Percentiles rank a stretch among this genome's conserved stretches.
phyloP scores from a whole-genome alignment of 331 rosid species.

The Spiraea crenata region DNA sequence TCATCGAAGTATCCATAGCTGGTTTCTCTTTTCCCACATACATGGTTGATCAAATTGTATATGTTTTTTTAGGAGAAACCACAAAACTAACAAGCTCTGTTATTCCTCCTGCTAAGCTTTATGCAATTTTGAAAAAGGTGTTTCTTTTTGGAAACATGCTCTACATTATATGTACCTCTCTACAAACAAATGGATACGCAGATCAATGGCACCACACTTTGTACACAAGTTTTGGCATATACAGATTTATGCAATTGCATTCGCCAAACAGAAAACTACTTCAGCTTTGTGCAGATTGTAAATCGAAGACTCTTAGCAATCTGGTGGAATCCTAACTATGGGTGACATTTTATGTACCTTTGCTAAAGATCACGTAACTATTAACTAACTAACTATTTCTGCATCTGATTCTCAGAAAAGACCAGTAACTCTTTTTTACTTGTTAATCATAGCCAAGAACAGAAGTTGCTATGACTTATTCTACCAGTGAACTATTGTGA shows the following conservation, averaged over 20 bases:
- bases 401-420: too few relatives aligned
- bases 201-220: too few relatives aligned
- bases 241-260: background rate
- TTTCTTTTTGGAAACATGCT: background rate
- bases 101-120: background rate
- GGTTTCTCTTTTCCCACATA: conserved; percentile 28
- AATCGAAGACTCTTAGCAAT: background rate
- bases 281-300: background rate
- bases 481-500: background rate
- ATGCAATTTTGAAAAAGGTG: background rate
- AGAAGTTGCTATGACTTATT: background rate
- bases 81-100: conserved; percentile 1
- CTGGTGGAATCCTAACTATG: too few relatives aligned
- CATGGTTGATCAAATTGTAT: too few relatives aligned
- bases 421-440: background rate
- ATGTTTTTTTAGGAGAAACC: conserved; percentile 23
- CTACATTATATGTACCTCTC: background rate
- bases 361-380: too few relatives aligned
- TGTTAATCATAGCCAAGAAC: background rate
- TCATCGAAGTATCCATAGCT: conserved; percentile 6
- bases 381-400: too few relatives aligned
- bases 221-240: background rate
- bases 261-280: background rate
- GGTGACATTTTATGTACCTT: too few relatives aligned
- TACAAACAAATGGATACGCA: background rate